These are phyloP conservation scores for Leptographium procerum DNA, from an alignment of 2,329 filamentous ascomycete genomes.

Conservation along the genomic window DNA sequence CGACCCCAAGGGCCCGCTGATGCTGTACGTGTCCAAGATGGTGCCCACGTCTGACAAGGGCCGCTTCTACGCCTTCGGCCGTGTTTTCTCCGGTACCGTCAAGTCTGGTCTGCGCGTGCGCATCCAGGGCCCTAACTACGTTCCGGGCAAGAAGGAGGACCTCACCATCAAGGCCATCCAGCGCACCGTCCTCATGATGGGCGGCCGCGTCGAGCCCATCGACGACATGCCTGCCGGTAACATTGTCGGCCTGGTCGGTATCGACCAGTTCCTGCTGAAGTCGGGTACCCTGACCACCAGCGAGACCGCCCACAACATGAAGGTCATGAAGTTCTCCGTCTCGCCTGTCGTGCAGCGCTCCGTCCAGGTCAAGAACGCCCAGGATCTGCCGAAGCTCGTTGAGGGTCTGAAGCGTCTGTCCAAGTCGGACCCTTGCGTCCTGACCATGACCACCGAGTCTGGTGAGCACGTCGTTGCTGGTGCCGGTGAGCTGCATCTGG, in stretches of 20 bases:
- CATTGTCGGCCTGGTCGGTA: constrained; percentile 98
- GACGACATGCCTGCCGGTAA: constrained; percentile 97
- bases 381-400: constrained; percentile 98
- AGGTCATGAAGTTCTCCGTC: constrained; percentile 99
- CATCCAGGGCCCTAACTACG: constrained; percentile 99
- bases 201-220: constrained; percentile 96
- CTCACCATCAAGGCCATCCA: constrained; percentile 99
- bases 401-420: constrained; percentile 99
- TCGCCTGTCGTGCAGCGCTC: constrained; percentile 97
- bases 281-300: constrained; percentile 97
- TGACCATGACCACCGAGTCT: constrained; percentile 79
- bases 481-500: constrained; percentile 98
- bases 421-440: constrained; percentile 98
- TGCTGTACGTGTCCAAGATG: constrained; percentile 99
- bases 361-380: constrained; percentile 99
- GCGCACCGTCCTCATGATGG: constrained; percentile 99
- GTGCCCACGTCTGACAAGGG: constrained; percentile 99
- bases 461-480: constrained; percentile 99
- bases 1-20: constrained; percentile 94
- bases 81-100: constrained; percentile 99
- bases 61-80: constrained; percentile 99
- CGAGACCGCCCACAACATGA: constrained; percentile 98
- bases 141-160: constrained; percentile 96
- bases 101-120: constrained; percentile 97
- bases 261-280: constrained; percentile 99